A percentile compares a stretch with the other conserved stretches of the same genome.
These are phyloP conservation scores for Abortiporus biennis DNA, from an alignment of 1,284 basidiomycete genomes.

Conservation along the genomic window DNA sequence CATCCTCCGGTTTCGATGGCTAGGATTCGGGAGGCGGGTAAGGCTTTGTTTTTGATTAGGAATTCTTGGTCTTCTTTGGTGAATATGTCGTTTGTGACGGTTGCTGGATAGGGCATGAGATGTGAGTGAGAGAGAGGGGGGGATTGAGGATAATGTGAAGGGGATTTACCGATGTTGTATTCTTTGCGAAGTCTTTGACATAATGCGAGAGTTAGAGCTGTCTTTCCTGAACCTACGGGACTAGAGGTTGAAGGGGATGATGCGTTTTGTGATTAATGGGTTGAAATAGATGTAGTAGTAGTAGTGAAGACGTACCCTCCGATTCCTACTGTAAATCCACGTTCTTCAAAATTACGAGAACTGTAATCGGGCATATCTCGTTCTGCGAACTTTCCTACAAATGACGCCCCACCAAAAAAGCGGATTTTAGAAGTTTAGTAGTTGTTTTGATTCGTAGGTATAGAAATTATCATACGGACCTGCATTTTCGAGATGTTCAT, in stretches of 20 bases:
- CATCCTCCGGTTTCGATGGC: slow-evolving; percentile 98
- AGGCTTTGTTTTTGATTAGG: slow-evolving; percentile 86
- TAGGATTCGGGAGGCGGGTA: slow-evolving; percentile 81
- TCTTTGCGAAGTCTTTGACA: slow-evolving; percentile 79
- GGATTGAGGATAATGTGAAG: background rate
- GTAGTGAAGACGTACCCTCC: slow-evolving; percentile 67
- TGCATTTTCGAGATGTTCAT: slow-evolving; percentile 84
- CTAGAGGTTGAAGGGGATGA: too few species aligned
- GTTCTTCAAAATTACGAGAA: slow-evolving; percentile 81
- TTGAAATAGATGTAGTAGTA: background rate
- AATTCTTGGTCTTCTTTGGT: slow-evolving; percentile 98
- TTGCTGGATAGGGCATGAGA: slow-evolving; percentile 44
- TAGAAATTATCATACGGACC: slow-evolving; percentile 43
- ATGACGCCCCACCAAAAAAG: background rate
- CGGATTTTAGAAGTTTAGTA: background rate
- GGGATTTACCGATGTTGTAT: slow-evolving; percentile 79
- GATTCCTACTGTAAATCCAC: slow-evolving; percentile 96
- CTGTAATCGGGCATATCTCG: slow-evolving; percentile 90
- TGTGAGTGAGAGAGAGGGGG: background rate
- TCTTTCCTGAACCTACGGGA: slow-evolving; percentile 97
- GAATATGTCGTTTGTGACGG: slow-evolving; percentile 96
- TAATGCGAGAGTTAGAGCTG: slow-evolving; percentile 89
- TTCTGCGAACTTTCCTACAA: slow-evolving; percentile 83
- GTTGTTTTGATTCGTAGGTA: background rate
- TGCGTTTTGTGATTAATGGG: background rate